phyloP scores from a whole-genome alignment of 2,329 filamentous ascomycete genomes.

The Alternaria sp. region DNA sequence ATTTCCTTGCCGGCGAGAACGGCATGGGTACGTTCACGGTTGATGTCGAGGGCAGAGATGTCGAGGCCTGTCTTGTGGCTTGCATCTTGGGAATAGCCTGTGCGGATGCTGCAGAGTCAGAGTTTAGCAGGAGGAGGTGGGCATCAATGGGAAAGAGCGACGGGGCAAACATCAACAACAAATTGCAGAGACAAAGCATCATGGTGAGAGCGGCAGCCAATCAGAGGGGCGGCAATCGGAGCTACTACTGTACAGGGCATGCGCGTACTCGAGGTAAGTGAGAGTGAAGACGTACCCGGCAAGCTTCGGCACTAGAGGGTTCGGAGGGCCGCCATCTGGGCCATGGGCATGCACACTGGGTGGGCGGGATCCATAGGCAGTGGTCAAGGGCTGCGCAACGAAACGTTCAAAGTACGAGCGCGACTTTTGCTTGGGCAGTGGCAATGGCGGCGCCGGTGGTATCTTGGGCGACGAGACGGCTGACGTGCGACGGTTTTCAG shows the following conservation, averaged over 20 bases:
- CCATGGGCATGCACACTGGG: slow-evolving; percentile 60
- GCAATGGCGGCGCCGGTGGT: slow-evolving; percentile 48
- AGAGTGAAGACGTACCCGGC: slow-evolving; percentile 42
- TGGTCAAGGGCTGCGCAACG: slow-evolving; percentile 62
- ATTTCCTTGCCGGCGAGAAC: slow-evolving; percentile 72
- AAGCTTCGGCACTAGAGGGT: slow-evolving; percentile 48
- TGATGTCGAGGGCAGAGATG: slow-evolving; percentile 70
- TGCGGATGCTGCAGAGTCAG: slow-evolving; percentile 47
- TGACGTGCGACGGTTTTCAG: slow-evolving; percentile 21
- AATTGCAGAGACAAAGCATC: background rate
- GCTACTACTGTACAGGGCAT: background rate
- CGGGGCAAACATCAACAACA: background rate
- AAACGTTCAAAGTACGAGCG: slow-evolving; percentile 59
- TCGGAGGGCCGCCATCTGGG: slow-evolving; percentile 47
- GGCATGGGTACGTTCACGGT: slow-evolving; percentile 68
- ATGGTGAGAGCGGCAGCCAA: slow-evolving; percentile 3
- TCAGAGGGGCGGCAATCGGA: slow-evolving; percentile 1
- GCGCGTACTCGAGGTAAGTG: background rate
- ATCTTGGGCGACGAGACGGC: slow-evolving; percentile 24
- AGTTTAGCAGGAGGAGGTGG: slow-evolving; percentile 16
- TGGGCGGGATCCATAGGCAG: slow-evolving; percentile 61
- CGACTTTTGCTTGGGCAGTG: slow-evolving; percentile 41
- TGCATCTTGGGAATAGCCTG: slow-evolving; percentile 62
- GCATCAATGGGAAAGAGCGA: slow-evolving; percentile 4
- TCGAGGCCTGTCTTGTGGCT: slow-evolving; percentile 71